A percentile compares a stretch with the other conserved stretches of the same genome.
Conservation (phyloP, 257 asterid species). For the Verbena officinalis region DNA sequence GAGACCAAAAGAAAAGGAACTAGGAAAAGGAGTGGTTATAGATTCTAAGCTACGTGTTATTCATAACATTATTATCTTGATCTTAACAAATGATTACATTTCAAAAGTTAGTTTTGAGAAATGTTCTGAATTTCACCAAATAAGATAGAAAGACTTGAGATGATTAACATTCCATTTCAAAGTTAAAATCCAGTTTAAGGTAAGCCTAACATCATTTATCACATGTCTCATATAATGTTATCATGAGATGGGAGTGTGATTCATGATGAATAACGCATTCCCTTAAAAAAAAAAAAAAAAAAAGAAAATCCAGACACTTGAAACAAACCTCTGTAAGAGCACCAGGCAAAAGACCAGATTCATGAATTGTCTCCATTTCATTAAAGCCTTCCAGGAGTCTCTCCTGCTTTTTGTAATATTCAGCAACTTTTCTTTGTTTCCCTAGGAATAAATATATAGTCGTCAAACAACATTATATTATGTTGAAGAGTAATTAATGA, state of each 20-base stretch:
- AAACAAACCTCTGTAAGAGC: not conserved
- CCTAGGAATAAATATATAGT: not conserved
- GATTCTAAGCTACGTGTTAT: not conserved
- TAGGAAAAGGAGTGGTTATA: not conserved
- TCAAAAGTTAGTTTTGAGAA: not conserved
- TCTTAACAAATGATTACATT: not conserved
- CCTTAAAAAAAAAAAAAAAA: not conserved
- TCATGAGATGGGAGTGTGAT: not conserved
- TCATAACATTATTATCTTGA: not conserved
- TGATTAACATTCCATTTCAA: not conserved
- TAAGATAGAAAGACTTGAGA: not conserved
- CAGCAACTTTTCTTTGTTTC: not conserved
- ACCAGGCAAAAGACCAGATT: not conserved
- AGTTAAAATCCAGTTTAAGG: not conserved
- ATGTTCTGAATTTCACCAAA: not conserved
- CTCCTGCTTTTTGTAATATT: slow-evolving; percentile 1
- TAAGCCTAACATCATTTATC: not conserved
- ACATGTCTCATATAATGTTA: not conserved
- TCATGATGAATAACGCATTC: not conserved
- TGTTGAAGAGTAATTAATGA: not conserved
- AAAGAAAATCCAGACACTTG: not conserved
- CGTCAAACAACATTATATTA: not conserved
- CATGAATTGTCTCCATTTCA: slow-evolving; percentile 5
- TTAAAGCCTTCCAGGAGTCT: not conserved
- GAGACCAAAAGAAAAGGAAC: not conserved